Percentiles rank a stretch among this genome's conserved stretches.
Evolutionary conservation across 192 early-diverging fungal genomes (phyloP).

Genomic region (Lobosporangium transversale): DNA sequence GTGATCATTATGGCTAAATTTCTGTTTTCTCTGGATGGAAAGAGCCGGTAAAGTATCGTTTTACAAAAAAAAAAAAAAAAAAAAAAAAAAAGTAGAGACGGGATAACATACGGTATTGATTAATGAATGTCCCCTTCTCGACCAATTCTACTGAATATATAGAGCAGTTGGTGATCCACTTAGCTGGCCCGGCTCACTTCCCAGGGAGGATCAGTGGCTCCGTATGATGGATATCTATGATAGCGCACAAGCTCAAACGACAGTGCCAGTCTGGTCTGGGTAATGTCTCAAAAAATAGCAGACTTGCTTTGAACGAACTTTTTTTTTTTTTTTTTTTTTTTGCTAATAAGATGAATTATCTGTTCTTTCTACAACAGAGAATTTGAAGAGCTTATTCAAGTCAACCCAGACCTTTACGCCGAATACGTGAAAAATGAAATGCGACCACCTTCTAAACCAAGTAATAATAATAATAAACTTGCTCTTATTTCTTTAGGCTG

Average conservation of each 20-base stretch:
- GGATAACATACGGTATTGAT: no score
- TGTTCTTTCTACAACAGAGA: slow-evolving; percentile 13
- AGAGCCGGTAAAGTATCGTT: slow-evolving; percentile 19
- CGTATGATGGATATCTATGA: slow-evolving; percentile 19
- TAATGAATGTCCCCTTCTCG: no score
- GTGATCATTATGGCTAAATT: slow-evolving; percentile 38
- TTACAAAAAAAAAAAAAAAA: no score
- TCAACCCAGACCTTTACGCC: slow-evolving; percentile 43
- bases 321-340: no score
- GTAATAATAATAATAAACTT: slow-evolving; percentile 9
- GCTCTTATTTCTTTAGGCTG: no score
- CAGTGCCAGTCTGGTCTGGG: slow-evolving; percentile 18
- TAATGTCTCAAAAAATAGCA: no score
- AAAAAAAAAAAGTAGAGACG: no score
- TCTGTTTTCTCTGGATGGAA: slow-evolving; percentile 33
- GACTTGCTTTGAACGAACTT: no score
- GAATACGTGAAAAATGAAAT: slow-evolving; percentile 9
- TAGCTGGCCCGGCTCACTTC: slow-evolving; percentile 23
- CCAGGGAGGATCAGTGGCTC: slow-evolving; percentile 15
- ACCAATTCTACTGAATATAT: no score
- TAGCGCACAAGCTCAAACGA: slow-evolving; percentile 10
- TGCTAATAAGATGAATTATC: background rate
- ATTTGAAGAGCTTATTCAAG: slow-evolving; percentile 37
- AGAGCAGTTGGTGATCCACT: background rate
- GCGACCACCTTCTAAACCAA: background rate